Evolutionary conservation across 2,329 filamentous ascomycete genomes (phyloP), one percentile per base, ranked within the genome.

Genomic region (Trichoderma sp.): DNA sequence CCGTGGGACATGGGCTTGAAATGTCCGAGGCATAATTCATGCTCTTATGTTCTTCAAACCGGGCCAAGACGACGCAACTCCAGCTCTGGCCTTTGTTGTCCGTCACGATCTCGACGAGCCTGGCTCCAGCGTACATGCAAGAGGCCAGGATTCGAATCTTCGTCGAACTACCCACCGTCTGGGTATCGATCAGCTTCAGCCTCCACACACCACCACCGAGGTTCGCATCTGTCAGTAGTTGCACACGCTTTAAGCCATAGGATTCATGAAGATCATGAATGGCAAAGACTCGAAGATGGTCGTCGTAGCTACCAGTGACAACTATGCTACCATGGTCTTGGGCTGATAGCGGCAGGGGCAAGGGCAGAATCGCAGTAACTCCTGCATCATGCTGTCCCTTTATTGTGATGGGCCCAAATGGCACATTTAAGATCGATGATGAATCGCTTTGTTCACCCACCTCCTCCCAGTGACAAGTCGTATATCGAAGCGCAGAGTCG

Each of bases 21-120:
- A 89, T 86, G 79, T 94, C 94, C 74, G 91, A 92, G 7, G 91
- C 94, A 77, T 98, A 98, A 75, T 97, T 97, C 93, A 97, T 97
- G 77, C 93, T 97, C 80, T 91, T 84, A 77, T 97, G 94, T 76
- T 95, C 91, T 73, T 93, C 91, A 75, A 97, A 97, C 64, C 85
- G 86, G 0, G 86, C 89, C 58, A 94, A 73, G 1, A 95, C 83
- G 54, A 85, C 81, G 68, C 96, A 89, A 1, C 75, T 76, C 86
- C 90, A 93, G 21, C 72, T 71, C n/a, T 68, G 80, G 70, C 71
- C 79, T 1, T 70, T 78, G 1, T 79, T 74, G 1, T 77, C 75
- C 30, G 80, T 76, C 11, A 73, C 70, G 21, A 88, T 74, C 49
- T 83, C 80, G 7, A 91, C 75, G n/a, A 98, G 80, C 66, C 90